Evolutionary conservation across 106 monocot species (phyloP).

Genomic region (Acanthochlamys bracteata): DNA sequence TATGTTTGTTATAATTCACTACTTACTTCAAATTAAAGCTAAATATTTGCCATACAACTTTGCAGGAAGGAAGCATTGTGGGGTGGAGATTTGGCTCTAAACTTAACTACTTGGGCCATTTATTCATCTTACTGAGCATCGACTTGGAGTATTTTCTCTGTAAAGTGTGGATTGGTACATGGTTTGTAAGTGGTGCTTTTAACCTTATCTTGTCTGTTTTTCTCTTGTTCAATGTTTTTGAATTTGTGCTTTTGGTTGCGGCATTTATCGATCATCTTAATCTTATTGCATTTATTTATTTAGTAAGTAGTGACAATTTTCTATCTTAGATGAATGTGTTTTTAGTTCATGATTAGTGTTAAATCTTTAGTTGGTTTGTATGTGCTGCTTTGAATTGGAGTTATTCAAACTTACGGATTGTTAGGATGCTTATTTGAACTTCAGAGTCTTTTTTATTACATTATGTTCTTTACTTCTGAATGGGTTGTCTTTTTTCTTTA

Average conservation of each 20-base stretch:
- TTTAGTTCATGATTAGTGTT: neutral
- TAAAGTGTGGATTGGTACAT: neutral
- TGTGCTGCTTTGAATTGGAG: neutral
- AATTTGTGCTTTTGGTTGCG: neutral
- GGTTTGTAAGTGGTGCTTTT: neutral
- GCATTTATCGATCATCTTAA: neutral
- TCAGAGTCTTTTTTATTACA: too few species aligned
- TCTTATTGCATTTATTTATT: neutral
- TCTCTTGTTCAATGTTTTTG: neutral
- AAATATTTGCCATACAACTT: neutral
- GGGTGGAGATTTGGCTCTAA: neutral
- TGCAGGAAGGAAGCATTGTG: conserved; percentile 11
- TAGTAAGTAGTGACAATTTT: neutral
- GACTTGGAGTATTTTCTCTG: neutral
- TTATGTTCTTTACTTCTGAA: neutral
- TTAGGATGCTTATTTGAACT: too few species aligned
- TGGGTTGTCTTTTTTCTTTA: neutral
- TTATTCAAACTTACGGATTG: too few species aligned
- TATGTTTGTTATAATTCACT: neutral
- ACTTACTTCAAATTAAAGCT: neutral
- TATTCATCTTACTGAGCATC: conserved; percentile 4
- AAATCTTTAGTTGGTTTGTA: neutral
- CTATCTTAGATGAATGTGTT: neutral
- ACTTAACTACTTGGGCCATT: neutral
- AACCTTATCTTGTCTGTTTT: neutral